A percentile compares a stretch with the other conserved stretches of the same genome.
Conservation (phyloP, 768 basidiomycete genomes). For the Candolleomyces aberdarensis region DNA sequence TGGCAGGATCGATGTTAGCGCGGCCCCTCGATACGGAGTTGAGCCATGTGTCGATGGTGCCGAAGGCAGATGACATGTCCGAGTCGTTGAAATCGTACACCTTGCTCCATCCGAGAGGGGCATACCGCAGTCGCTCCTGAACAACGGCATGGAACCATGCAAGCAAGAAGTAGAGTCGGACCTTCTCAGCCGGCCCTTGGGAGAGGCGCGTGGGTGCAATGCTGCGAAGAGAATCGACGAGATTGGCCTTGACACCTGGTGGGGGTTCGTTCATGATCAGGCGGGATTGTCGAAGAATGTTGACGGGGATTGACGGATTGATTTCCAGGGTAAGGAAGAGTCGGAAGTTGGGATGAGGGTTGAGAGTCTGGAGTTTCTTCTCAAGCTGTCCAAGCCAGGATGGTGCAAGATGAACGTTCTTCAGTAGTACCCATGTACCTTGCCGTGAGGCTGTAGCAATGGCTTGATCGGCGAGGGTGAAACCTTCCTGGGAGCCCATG, state of each 20-base stretch:
- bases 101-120: conserved; percentile 96
- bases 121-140: conserved; percentile 94
- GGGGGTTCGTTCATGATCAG: conserved; percentile 99
- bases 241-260: conserved; percentile 94
- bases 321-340: conserved; percentile 99
- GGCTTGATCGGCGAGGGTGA: conserved; percentile 91
- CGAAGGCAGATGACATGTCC: conserved; percentile 90
- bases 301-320: conserved; percentile 91
- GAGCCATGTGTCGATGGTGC: conserved; percentile 92
- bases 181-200: conserved; percentile 90
- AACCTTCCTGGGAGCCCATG: conserved; percentile 99
- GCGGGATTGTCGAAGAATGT: conserved; percentile 93
- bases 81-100: conserved; percentile 99
- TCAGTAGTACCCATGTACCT: conserved; percentile 94
- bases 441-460: conserved; percentile 89
- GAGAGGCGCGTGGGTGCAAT: conserved; percentile 70
- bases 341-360: conserved; percentile 88
- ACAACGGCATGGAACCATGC: conserved; percentile 99
- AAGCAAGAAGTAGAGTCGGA: conserved; percentile 90
- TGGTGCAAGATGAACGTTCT: conserved; percentile 96
- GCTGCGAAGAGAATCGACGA: conserved; percentile 81
- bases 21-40: conserved; percentile 76
- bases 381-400: conserved; percentile 95
- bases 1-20: conserved; percentile 87
- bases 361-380: conserved; percentile 92